Evolutionary conservation across 2,329 filamentous ascomycete species (phyloP), one percentile per base, ranked within the genome.

Genomic region (Calonectria leucothoes): DNA sequence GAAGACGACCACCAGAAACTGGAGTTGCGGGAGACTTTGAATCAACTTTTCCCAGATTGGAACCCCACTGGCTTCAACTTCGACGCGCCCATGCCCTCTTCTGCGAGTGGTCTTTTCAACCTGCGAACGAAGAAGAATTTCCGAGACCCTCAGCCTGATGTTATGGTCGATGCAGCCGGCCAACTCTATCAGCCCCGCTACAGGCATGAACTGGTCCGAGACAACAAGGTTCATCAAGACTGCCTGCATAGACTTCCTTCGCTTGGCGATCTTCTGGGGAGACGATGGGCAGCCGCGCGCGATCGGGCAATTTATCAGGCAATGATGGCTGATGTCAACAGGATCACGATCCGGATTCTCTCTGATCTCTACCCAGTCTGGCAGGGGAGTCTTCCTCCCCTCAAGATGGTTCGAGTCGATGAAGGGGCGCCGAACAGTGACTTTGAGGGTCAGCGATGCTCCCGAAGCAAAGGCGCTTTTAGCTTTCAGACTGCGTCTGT

Each of bases 1-100:
- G 80, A 86, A 45, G 4, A 10, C 0, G 80, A 84, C 11, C 82
- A 85, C 6, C 78, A 79, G 3, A 82, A 81, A 37, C 3, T 11
- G 1, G 51, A 77, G 6, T 78, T 80, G 33, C 67, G 59, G 2
- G n/a, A 69, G 0, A 63, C 75, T 0, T 51, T 84, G 45, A 37
- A 69, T 1, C 39, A 15, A 0, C 77, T 85, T 3, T 83, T 82
- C n/a, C 73, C 79, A 1, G 52, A 77, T 0, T 84, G 83, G 82
- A 45, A 79, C 1, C 67, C 37, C 0, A 35, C 14, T 0, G 70
- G 20, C 0, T 84, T 83, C 75, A 85, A 86, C 63, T 1, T 37
- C 2, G 81, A 84, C 20, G 83, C 84, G 0, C 83, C 83, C 0
- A 27, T 85, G 2, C 61, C 75, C 35, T 23, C 42, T 3, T 39